Conservation (phyloP, 2,329 filamentous ascomycete species). For the Aureobasidium lini region DNA sequence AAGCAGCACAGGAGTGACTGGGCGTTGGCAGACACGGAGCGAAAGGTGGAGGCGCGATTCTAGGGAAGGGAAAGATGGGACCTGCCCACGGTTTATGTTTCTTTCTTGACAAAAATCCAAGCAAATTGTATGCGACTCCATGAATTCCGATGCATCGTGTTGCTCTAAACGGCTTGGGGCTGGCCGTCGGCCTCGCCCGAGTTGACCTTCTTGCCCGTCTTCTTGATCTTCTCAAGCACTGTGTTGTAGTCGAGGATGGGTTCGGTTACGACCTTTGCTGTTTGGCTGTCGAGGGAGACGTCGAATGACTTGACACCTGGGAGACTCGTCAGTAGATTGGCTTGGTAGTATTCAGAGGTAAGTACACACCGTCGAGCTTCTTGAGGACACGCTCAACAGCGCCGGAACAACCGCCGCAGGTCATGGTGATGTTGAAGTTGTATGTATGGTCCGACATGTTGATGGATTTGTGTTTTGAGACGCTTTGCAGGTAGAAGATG, state of each 20-base stretch:
- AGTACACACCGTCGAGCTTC: constrained; percentile 73
- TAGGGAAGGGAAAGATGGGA: constrained; percentile 25
- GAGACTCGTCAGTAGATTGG: not conserved
- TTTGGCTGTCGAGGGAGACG: constrained; percentile 80
- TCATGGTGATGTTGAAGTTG: constrained; percentile 93
- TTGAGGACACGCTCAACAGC: constrained; percentile 87
- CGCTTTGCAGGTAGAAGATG: not conserved
- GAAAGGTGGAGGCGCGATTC: constrained; percentile 67
- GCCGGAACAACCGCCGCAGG: constrained; percentile 91
- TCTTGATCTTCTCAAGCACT: constrained; percentile 81
- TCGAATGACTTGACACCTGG: constrained; percentile 80
- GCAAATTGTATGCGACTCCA: not conserved
- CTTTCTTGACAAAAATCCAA: not conserved
- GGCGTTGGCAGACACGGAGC: constrained; percentile 68
- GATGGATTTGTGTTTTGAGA: not conserved
- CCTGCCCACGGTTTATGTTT: not conserved
- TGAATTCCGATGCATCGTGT: not conserved
- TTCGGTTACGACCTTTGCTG: constrained; percentile 67
- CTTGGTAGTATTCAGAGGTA: not conserved
- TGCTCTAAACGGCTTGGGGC: constrained; percentile 23
- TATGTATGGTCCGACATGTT: constrained; percentile 76
- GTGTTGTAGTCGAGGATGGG: constrained; percentile 66
- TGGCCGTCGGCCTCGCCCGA: constrained; percentile 64
- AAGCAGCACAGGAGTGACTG: constrained; percentile 61
- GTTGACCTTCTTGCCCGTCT: constrained; percentile 91